A percentile compares a stretch with the other conserved stretches of the same genome.
Conservation (phyloP, 192 early-diverging fungal genomes). For the Kappamyces sp. region DNA sequence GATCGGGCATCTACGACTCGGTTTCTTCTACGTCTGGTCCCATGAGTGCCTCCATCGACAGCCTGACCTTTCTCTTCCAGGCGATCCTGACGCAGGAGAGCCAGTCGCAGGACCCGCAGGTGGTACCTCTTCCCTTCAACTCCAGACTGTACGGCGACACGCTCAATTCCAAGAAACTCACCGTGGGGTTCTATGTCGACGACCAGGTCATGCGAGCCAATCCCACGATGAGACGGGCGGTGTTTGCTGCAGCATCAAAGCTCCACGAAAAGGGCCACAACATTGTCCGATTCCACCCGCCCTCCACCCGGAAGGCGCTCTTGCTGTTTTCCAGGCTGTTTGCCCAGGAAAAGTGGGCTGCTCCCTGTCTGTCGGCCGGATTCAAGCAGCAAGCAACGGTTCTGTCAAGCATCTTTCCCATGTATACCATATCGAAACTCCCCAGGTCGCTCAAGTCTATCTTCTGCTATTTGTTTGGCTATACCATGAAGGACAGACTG, state of each 20-base stretch:
- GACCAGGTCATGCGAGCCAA: conserved; percentile 11
- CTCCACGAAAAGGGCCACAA: conserved; percentile 8
- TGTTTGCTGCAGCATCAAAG: neutral
- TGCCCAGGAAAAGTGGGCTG: neutral
- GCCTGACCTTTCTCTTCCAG: neutral
- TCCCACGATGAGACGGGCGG: conserved; percentile 11
- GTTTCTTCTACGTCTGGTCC: conserved; percentile 1
- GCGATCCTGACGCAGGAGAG: neutral
- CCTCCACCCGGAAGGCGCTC: conserved; percentile 2
- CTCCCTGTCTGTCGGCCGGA: neutral
- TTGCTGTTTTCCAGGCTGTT: conserved; percentile 13
- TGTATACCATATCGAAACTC: neutral
- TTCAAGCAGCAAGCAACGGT: neutral
- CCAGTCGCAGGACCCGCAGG: neutral
- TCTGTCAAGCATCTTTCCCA: neutral
- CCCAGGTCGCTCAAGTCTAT: neutral
- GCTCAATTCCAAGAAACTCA: neutral
- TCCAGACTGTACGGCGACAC: neutral
- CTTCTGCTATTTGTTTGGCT: neutral
- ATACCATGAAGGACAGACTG: neutral
- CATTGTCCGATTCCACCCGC: conserved; percentile 4
- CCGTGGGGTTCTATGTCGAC: conserved; percentile 2
- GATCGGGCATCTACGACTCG: neutral
- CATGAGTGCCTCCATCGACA: neutral
- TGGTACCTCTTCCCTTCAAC: conserved; percentile 1